Conservation (phyloP, 352 stramenopile species). For the Globisporangium nodosum region DNA sequence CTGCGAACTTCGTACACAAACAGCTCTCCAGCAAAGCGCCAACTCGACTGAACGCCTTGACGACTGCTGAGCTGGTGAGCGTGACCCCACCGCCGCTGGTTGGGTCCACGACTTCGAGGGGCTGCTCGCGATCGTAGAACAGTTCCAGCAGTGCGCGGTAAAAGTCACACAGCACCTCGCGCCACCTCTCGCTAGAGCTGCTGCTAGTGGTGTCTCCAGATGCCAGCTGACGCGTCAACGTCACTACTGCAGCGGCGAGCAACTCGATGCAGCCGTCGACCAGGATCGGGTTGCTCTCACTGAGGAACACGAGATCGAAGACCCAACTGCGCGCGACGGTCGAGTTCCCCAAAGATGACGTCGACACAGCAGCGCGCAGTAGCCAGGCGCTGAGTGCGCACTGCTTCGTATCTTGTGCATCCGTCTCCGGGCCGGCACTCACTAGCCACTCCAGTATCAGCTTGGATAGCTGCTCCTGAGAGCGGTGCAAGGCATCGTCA, state of each 20-base stretch:
- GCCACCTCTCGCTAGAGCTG: constrained; percentile 4
- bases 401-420: constrained; percentile 15
- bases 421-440: constrained; percentile 4
- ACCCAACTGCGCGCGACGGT: constrained; percentile 36
- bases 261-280: constrained; percentile 24
- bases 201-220: neutral
- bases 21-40: constrained; percentile 23
- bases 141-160: constrained; percentile 25
- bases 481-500: neutral
- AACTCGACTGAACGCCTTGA: constrained; percentile 18
- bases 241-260: constrained; percentile 15
- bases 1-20: constrained; percentile 5
- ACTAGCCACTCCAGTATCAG: constrained; percentile 4
- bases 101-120: constrained; percentile 28
- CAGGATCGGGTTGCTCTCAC: constrained; percentile 18
- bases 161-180: constrained; percentile 14
- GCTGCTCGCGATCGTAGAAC: constrained; percentile 32
- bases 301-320: constrained; percentile 55
- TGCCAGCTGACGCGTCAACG: constrained; percentile 17
- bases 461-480: constrained; percentile 1
- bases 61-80: constrained; percentile 16
- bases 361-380: constrained; percentile 11
- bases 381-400: constrained; percentile 29
- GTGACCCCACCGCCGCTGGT: constrained; percentile 25
- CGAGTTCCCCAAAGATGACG: neutral